Evolutionary conservation across 306 rosid genomes (phyloP), one percentile per base, ranked within the genome.

Genomic region (Vigna nakashimae): DNA sequence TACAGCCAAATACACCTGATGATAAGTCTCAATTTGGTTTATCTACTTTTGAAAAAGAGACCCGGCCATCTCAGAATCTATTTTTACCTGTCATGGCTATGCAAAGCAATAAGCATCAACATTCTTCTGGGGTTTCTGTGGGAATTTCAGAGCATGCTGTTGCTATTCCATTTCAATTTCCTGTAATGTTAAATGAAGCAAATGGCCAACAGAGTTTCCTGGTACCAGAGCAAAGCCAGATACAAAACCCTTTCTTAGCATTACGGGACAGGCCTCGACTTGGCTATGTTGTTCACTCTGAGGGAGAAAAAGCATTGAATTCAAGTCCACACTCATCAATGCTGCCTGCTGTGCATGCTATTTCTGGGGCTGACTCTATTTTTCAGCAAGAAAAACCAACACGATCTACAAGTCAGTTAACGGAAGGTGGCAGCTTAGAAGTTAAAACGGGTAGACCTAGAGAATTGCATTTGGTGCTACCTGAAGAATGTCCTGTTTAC

Each of bases 201-300:
- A 79, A 75, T 49, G 18, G 30, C 79, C 88, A 82, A 60, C 13
- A 79, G 80, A 83, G 76, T 84, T 79, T 65, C 80, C 75, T 86
- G 36, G 48, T 78, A 81, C 71, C 71, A 45, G 91, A 82, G 40
- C 88, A 76, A 76, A 75, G 79, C 65, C 90, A 91, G 53, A 66
- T 73, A 14, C 78, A 80, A n/a, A 91, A 82, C 74, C 90, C 94
- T 45, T 78, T 89, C 77, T 66, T 79, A 71, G 55, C 88, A 12
- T 77, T 77, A 43, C 87, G 70, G 28, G 89, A 79, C 82, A 64
- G 74, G 77, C 79, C 74, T 65, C 79, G 65, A 59, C 65, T 70
- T 68, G 82, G 79, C 84, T 3, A 49, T 74, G 73, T 49, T 46
- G 62, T 68, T 74, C 76, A 78, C 69, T 79, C 82, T 24, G 89